phyloP scores from a whole-genome alignment of 192 early-diverging fungal genomes.

The Backusella parvicylindrica region DNA sequence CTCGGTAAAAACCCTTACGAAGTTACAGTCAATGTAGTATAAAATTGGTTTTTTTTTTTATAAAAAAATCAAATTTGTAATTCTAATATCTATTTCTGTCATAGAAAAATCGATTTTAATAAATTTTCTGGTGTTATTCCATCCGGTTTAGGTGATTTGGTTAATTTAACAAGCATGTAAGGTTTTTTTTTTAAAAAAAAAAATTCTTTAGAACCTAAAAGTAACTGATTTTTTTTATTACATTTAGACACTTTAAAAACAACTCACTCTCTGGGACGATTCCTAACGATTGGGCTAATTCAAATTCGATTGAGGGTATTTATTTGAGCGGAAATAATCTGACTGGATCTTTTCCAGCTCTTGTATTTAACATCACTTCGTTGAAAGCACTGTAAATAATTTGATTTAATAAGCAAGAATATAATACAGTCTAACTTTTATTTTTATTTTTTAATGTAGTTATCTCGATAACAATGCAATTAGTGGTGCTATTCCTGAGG shows the following conservation, averaged over 20 bases:
- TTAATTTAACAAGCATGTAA: background rate
- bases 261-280: background rate
- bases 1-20: too few species aligned
- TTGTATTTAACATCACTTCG: background rate
- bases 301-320: background rate
- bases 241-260: background rate
- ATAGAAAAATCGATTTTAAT: slow-evolving; percentile 1
- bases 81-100: background rate
- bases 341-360: slow-evolving; percentile 24
- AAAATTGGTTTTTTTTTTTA: too few species aligned
- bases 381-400: slow-evolving; percentile 20
- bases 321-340: slow-evolving; percentile 31
- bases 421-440: background rate
- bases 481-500: slow-evolving; percentile 13
- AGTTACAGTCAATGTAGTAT: too few species aligned
- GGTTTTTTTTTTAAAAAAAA: background rate
- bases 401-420: background rate
- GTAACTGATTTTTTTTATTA: background rate
- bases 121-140: background rate
- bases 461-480: slow-evolving; percentile 30
- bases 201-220: too few species aligned
- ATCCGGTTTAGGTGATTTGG: background rate
- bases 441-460: background rate
- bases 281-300: background rate
- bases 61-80: background rate